Percentiles rank a stretch among this genome's conserved stretches.
Conservation (phyloP, 1,284 basidiomycete species). For the Boletus semigastroideus region DNA sequence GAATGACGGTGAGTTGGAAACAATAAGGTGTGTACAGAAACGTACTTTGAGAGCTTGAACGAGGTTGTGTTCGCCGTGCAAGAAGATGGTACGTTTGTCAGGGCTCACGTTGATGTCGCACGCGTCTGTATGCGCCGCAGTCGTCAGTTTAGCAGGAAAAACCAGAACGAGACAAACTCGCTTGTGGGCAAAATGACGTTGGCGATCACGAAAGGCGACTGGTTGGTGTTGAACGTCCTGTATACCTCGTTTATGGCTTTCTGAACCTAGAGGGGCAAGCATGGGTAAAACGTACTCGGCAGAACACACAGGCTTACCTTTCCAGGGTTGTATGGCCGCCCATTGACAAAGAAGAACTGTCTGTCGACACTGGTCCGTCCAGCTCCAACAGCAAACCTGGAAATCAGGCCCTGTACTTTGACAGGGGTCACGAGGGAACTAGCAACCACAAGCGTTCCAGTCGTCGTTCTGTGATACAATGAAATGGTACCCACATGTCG, state of each 20-base stretch:
- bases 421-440: slow-evolving; percentile 43
- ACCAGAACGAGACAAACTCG: slow-evolving; percentile 39
- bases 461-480: neutral
- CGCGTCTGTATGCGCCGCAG: slow-evolving; percentile 50
- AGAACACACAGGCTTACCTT: slow-evolving; percentile 49
- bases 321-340: slow-evolving; percentile 79
- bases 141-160: neutral
- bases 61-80: slow-evolving; percentile 87
- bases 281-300: neutral
- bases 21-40: neutral
- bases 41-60: slow-evolving; percentile 77
- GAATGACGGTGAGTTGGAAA: neutral
- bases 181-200: slow-evolving; percentile 81
- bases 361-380: slow-evolving; percentile 81
- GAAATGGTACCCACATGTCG: slow-evolving; percentile 19
- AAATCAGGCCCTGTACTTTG: slow-evolving; percentile 74
- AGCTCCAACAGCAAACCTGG: slow-evolving; percentile 69
- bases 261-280: slow-evolving; percentile 53
- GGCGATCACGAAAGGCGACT: slow-evolving; percentile 81
- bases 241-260: slow-evolving; percentile 91
- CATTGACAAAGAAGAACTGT: slow-evolving; percentile 95
- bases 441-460: slow-evolving; percentile 1
- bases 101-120: slow-evolving; percentile 97
- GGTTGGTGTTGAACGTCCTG: slow-evolving; percentile 78
- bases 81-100: slow-evolving; percentile 92